Evolutionary conservation across 2,329 filamentous ascomycete genomes (phyloP), one percentile per base, ranked within the genome.

Genomic region (Penicillium sp.): DNA sequence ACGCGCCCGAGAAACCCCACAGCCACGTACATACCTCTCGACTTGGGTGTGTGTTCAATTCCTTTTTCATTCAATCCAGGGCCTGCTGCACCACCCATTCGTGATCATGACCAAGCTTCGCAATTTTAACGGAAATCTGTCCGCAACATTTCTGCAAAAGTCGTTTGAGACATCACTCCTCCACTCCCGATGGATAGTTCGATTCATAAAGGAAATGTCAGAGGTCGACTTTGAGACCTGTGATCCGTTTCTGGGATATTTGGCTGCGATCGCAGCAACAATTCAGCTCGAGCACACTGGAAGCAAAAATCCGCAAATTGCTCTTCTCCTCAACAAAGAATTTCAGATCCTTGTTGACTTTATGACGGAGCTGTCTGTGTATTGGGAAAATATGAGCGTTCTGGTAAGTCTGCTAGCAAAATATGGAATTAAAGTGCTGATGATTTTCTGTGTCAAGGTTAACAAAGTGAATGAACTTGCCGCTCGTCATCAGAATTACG

Each of bases 41-140:
- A 67, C 62, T 10, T 70, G 68, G 68, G 51, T 69, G 3, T 69
- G 60, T 50, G 66, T 68, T 9, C 68, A 70, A 38, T 68, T 70
- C 8, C 55, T 70, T 17, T 64, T 69, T 17, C 68, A 70, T 48
- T 66, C 64, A 2, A 58, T 67, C 17, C 66, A 66, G 23, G 62
- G 62, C 36, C 39, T 68, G 7, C 51, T 69, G 10, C 66, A 70
- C 43, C 68, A 69, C 42, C 68, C 68, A 0, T 70, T 70, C 29
- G 62, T 69, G 10, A 64, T 63, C 1, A 69, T 68, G 66, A 61
- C 63, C 45, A 70, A 70, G 44, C 62, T 69, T 13, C 65, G 67
- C 8, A 60, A 66, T 6, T 60, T 66, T 48, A 61, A 54, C 8
- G 63, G 60, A 2, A 68, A 69, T 25, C 45, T 70, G 1, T 65